Percentiles rank a stretch among this genome's conserved stretches.
These are phyloP conservation scores for Saccharata proteae DNA, from an alignment of 2,329 filamentous ascomycete genomes.

Conservation along the genomic window DNA sequence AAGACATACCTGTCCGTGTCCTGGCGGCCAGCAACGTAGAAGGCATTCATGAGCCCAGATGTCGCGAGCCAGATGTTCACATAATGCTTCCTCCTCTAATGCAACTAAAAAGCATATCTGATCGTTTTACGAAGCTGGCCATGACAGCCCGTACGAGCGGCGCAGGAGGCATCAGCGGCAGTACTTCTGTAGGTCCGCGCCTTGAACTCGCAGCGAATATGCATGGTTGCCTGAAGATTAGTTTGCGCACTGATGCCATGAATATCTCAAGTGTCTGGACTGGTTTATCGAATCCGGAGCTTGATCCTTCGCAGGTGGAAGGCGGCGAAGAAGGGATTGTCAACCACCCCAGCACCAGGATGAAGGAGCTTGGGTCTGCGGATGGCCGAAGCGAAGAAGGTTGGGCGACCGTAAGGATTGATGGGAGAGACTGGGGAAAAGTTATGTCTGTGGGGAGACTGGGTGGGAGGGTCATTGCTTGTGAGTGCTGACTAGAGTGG, in stretches of 20 bases:
- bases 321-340: slow-evolving; percentile 54
- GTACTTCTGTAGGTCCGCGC: slow-evolving; percentile 38
- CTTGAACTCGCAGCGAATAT: slow-evolving; percentile 87
- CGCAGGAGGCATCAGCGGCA: slow-evolving; percentile 15
- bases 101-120: slow-evolving; percentile 86
- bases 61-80: slow-evolving; percentile 85
- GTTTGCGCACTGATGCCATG: slow-evolving; percentile 71
- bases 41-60: slow-evolving; percentile 82
- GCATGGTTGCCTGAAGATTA: slow-evolving; percentile 73
- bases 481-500: slow-evolving; percentile 33
- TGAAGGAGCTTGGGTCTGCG: slow-evolving; percentile 46
- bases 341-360: slow-evolving; percentile 70
- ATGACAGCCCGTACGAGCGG: slow-evolving; percentile 25
- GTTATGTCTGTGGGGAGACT: slow-evolving; percentile 87
- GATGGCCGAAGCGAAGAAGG: slow-evolving; percentile 60
- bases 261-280: slow-evolving; percentile 79
- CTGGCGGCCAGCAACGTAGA: slow-evolving; percentile 75
- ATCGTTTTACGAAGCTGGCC: slow-evolving; percentile 81
- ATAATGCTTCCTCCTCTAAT: slow-evolving; percentile 78
- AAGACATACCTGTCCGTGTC: slow-evolving; percentile 91
- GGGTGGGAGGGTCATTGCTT: slow-evolving; percentile 85
- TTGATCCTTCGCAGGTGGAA: slow-evolving; percentile 64
- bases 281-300: slow-evolving; percentile 71
- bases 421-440: slow-evolving; percentile 86
- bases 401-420: slow-evolving; percentile 83